Conservation (phyloP, 139 green algal genomes). For the Pleodorina starrii region DNA sequence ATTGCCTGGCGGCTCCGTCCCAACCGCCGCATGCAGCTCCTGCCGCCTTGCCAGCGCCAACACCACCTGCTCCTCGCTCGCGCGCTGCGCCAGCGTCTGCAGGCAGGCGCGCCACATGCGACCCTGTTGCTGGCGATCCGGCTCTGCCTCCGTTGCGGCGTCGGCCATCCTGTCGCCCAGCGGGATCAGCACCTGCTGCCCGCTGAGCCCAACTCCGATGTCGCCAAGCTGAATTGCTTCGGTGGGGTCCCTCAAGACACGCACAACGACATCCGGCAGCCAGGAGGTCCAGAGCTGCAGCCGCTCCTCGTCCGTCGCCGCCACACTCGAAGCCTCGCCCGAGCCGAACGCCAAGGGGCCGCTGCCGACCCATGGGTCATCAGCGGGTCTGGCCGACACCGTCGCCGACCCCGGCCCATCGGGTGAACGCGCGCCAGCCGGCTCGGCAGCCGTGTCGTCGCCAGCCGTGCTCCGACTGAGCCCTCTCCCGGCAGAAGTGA, state of each 20-base stretch:
- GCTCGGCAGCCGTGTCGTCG: no score
- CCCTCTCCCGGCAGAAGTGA: no score
- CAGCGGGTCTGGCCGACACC: no score
- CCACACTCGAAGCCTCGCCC: not conserved
- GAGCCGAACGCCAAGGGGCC: no score
- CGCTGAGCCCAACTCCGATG: not conserved
- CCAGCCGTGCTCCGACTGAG: no score
- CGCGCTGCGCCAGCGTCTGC: not conserved
- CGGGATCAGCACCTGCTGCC: constrained; percentile 10
- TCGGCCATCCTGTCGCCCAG: constrained; percentile 25
- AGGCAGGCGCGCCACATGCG: constrained; percentile 4
- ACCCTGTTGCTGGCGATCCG: no score
- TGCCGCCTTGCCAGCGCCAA: constrained; percentile 27
- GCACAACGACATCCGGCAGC: not conserved
- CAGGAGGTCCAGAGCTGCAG: constrained; percentile 14
- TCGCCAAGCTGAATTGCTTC: not conserved
- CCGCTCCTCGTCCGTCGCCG: not conserved
- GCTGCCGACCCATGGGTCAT: not conserved
- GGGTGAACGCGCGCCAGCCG: no score
- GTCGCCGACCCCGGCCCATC: no score
- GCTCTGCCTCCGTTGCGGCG: not conserved
- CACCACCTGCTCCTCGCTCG: not conserved
- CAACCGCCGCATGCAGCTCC: constrained; percentile 22
- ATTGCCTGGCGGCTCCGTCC: not conserved
- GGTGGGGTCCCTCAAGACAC: not conserved